Conservation (phyloP, 2,329 filamentous ascomycete species). For the Aspergillus sp. region DNA sequence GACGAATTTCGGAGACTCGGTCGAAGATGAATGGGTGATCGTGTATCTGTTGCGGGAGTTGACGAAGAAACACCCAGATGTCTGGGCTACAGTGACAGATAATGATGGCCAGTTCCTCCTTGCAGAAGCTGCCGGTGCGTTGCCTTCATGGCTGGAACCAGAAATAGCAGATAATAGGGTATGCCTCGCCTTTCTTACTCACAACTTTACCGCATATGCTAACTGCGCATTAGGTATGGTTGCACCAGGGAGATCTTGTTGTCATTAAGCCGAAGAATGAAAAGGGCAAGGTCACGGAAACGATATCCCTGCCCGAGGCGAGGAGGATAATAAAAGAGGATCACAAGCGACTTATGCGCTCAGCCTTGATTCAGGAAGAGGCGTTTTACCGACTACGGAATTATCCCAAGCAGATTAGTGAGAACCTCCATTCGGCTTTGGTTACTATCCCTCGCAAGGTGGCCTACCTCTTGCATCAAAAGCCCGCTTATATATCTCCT, state of each 20-base stretch:
- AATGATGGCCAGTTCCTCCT: slow-evolving; percentile 94
- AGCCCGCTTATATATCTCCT: slow-evolving; percentile 74
- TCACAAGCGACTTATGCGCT: slow-evolving; percentile 64
- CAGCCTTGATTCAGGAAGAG: slow-evolving; percentile 75
- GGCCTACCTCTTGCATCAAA: slow-evolving; percentile 73
- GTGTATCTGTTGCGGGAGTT: slow-evolving; percentile 85
- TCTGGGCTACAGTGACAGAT: slow-evolving; percentile 83
- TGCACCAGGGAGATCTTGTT: slow-evolving; percentile 72
- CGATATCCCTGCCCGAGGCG: slow-evolving; percentile 65
- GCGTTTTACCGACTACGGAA: slow-evolving; percentile 85
- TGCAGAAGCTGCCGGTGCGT: slow-evolving; percentile 83
- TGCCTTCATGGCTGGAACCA: slow-evolving; percentile 89
- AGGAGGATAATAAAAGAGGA: slow-evolving; percentile 58
- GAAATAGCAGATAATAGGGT: slow-evolving; percentile 81
- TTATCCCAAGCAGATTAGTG: slow-evolving; percentile 73
- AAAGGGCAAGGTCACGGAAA: slow-evolving; percentile 37
- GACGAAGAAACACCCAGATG: slow-evolving; percentile 66
- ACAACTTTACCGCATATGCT: not conserved
- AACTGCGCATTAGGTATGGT: slow-evolving; percentile 65
- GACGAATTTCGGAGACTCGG: slow-evolving; percentile 88
- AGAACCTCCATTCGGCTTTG: slow-evolving; percentile 73
- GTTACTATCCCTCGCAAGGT: slow-evolving; percentile 77
- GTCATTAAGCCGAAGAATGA: slow-evolving; percentile 65
- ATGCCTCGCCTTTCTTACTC: slow-evolving; percentile 14
- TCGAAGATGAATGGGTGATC: slow-evolving; percentile 97